phyloP scores from a whole-genome alignment of 805 yeast genomes.

The Vanderwaltozyma verrucispora region DNA sequence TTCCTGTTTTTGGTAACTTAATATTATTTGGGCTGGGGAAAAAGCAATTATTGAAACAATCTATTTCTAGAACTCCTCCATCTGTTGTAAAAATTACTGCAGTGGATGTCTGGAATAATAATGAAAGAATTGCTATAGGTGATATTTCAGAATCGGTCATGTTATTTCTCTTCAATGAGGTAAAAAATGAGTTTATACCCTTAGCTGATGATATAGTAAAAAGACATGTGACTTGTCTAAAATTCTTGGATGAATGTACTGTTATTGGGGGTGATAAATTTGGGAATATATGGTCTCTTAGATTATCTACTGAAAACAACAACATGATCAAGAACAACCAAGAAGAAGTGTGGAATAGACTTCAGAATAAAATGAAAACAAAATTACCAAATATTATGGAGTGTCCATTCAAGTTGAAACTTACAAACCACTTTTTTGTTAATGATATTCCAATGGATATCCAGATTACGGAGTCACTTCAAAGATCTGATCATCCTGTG shows the following conservation, averaged over 20 bases:
- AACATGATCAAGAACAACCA: constrained; percentile 5
- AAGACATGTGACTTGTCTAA: constrained; percentile 53
- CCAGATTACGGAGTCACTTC: constrained; percentile 29
- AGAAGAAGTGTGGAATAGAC: not conserved
- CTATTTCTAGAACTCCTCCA: constrained; percentile 35
- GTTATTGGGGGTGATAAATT: constrained; percentile 79
- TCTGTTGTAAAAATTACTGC: constrained; percentile 41
- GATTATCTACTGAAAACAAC: constrained; percentile 46
- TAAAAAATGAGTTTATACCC: constrained; percentile 42
- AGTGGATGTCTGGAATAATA: constrained; percentile 40
- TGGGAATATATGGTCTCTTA: constrained; percentile 64
- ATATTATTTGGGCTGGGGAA: constrained; percentile 64
- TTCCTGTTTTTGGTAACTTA: constrained; percentile 43
- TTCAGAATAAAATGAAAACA: not conserved
- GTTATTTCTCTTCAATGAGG: constrained; percentile 41
- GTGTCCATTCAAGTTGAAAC: constrained; percentile 39
- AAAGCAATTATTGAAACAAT: constrained; percentile 66
- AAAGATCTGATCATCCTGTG: constrained; percentile 44
- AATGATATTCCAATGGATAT: constrained; percentile 66
- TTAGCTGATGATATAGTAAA: constrained; percentile 61
- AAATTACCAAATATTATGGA: constrained; percentile 20
- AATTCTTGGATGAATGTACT: constrained; percentile 62
- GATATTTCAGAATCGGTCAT: constrained; percentile 63
- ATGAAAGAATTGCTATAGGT: constrained; percentile 53
- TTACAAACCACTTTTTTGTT: constrained; percentile 47